These are phyloP conservation scores for Rutstroemia sp. DNA, from an alignment of 2,329 filamentous ascomycete species.

Conservation along the genomic window DNA sequence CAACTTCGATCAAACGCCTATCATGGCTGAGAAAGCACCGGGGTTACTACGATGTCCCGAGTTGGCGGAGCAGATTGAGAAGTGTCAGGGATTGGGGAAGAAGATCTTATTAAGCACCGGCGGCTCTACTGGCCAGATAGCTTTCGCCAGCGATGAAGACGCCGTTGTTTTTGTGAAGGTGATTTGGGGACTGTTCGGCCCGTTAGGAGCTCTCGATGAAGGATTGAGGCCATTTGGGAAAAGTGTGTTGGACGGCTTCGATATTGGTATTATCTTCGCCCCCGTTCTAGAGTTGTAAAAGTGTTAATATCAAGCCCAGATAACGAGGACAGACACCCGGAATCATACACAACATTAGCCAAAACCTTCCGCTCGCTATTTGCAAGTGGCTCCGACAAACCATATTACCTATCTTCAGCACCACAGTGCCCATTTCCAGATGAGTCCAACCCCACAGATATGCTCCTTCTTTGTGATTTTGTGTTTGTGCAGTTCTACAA, in stretches of 20 bases:
- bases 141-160: slow-evolving; percentile 24
- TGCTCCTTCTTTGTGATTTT: slow-evolving; percentile 32
- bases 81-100: slow-evolving; percentile 34
- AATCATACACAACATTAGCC: slow-evolving; percentile 28
- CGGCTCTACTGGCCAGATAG: slow-evolving; percentile 23
- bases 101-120: slow-evolving; percentile 35
- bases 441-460: slow-evolving; percentile 27
- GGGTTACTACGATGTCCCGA: slow-evolving; percentile 33
- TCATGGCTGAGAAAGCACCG: slow-evolving; percentile 30
- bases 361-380: slow-evolving; percentile 25
- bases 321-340: slow-evolving; percentile 28
- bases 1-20: slow-evolving; percentile 21
- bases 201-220: slow-evolving; percentile 15
- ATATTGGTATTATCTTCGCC: slow-evolving; percentile 24
- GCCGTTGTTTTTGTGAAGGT: slow-evolving; percentile 27
- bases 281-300: neutral
- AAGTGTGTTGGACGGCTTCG: slow-evolving; percentile 32
- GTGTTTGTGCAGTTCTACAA: slow-evolving; percentile 38
- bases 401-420: slow-evolving; percentile 33
- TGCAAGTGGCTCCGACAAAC: slow-evolving; percentile 15
- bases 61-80: slow-evolving; percentile 25
- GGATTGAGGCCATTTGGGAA: slow-evolving; percentile 29
- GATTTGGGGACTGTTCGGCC: slow-evolving; percentile 33
- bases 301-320: slow-evolving; percentile 18
- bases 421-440: slow-evolving; percentile 36